Conservation (phyloP, 345 rosid species). For the Eucalyptus dawsonii region DNA sequence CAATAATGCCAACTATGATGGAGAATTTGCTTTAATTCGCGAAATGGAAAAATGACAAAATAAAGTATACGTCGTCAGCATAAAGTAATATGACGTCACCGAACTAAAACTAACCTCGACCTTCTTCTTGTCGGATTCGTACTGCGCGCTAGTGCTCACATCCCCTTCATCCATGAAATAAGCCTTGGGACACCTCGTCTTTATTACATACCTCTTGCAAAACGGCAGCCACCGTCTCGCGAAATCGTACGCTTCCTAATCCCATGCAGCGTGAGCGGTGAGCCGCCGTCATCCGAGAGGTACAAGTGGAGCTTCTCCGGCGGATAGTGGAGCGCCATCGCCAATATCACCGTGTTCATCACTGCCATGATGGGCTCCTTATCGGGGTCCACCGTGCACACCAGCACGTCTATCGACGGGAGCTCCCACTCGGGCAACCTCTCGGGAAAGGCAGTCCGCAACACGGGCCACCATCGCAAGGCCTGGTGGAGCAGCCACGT, state of each 20-base stretch:
- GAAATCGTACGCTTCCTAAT: conserved; percentile 56
- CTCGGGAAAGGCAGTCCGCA: conserved; percentile 13
- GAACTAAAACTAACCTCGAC: conserved; percentile 5
- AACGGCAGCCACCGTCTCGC: conserved; percentile 63
- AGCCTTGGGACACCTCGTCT: conserved; percentile 38
- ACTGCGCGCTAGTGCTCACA: neutral
- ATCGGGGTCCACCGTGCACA: conserved; percentile 82
- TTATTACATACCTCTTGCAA: conserved; percentile 26
- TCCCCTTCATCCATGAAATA: conserved; percentile 13
- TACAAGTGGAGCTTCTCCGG: conserved; percentile 52
- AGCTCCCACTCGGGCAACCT: conserved; percentile 21
- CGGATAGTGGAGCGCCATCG: conserved; percentile 70
- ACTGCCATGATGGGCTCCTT: conserved; percentile 68
- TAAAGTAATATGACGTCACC: neutral
- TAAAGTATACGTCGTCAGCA: neutral
- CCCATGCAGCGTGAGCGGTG: conserved; percentile 55
- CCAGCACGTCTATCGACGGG: conserved; percentile 53
- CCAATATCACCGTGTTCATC: conserved; percentile 63
- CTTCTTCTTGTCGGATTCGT: neutral
- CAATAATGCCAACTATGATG: neutral
- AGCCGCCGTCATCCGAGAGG: conserved; percentile 82
- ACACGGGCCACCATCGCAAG: conserved; percentile 12
- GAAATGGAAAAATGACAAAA: neutral
- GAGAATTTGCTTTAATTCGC: neutral
- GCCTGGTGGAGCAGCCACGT: conserved; percentile 15